Evolutionary conservation across 495 filamentous ascomycete genomes (phyloP).

Genomic region (Cercophora newfieldiana): DNA sequence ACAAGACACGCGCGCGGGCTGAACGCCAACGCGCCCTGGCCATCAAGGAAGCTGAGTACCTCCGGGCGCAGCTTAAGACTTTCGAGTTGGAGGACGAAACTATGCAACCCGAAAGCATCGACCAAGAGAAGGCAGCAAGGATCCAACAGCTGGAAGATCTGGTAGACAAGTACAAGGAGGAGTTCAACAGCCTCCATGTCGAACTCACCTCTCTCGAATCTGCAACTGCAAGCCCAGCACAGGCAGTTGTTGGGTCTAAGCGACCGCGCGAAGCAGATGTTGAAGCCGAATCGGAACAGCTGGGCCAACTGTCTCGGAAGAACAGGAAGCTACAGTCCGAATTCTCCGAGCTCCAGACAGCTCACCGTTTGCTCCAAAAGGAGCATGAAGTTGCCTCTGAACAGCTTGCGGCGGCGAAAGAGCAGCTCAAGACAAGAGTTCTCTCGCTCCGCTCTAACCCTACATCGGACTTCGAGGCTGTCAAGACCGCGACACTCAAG

Average conservation of each 20-base stretch:
- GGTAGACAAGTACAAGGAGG: conserved; percentile 84
- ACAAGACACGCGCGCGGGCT: conserved; percentile 63
- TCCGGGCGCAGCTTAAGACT: conserved; percentile 87
- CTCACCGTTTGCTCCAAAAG: conserved; percentile 64
- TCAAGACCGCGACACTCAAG: conserved; percentile 75
- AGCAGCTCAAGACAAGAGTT: conserved; percentile 76
- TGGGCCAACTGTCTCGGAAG: conserved; percentile 81
- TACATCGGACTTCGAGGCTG: conserved; percentile 74
- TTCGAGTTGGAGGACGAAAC: conserved; percentile 89
- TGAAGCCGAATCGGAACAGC: conserved; percentile 69
- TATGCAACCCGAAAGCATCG: conserved; percentile 73
- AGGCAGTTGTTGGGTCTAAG: conserved; percentile 53
- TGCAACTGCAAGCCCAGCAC: conserved; percentile 27
- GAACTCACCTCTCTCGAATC: conserved; percentile 68
- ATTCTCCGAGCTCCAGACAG: conserved; percentile 65
- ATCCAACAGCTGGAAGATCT: conserved; percentile 81
- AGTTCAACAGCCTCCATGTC: conserved; percentile 70
- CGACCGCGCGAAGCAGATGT: conserved; percentile 55
- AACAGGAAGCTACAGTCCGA: conserved; percentile 82
- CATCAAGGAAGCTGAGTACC: conserved; percentile 87
- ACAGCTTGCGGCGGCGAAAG: conserved; percentile 70
- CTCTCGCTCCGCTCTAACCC: conserved; percentile 89
- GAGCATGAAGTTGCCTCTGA: conserved; percentile 71
- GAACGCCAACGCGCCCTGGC: conserved; percentile 85
- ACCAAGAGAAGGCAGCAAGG: conserved; percentile 71